phyloP scores from a whole-genome alignment of 1,284 basidiomycete species.

The Nidula niveotomentosa region DNA sequence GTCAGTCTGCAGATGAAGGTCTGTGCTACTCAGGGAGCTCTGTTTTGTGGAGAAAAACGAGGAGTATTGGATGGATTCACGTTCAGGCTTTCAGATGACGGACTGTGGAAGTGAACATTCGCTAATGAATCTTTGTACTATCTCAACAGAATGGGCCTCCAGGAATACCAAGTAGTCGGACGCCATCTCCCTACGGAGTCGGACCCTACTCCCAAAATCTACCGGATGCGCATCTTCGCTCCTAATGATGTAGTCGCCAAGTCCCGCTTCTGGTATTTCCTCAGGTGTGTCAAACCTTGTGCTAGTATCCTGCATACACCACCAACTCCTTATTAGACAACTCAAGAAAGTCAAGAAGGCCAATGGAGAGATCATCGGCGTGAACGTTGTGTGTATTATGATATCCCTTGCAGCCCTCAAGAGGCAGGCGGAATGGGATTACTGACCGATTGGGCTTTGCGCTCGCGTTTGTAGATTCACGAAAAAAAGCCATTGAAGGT shows the following conservation, averaged over 20 bases:
- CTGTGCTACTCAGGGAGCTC: not conserved
- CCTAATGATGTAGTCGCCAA: slow-evolving; percentile 99
- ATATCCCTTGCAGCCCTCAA: slow-evolving; percentile 80
- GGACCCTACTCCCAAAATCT: slow-evolving; percentile 95
- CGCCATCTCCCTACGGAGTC: slow-evolving; percentile 95
- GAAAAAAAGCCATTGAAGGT: slow-evolving; percentile 98
- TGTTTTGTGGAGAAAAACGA: slow-evolving; percentile 10
- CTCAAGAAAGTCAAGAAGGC: slow-evolving; percentile 99
- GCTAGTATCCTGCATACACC: not conserved
- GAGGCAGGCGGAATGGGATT: slow-evolving; percentile 79
- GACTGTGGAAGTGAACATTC: not conserved
- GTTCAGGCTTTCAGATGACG: not conserved
- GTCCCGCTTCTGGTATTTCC: slow-evolving; percentile 99
- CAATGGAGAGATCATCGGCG: slow-evolving; percentile 97
- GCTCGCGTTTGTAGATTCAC: slow-evolving; percentile 68
- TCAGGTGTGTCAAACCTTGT: slow-evolving; percentile 53
- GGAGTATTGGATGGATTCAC: slow-evolving; percentile 1
- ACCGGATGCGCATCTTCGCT: slow-evolving; percentile 99
- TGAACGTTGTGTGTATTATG: slow-evolving; percentile 88
- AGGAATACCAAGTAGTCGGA: slow-evolving; percentile 97
- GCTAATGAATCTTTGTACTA: not conserved
- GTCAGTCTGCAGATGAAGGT: not conserved
- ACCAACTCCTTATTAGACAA: slow-evolving; percentile 55
- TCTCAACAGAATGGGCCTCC: slow-evolving; percentile 39
- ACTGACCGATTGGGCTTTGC: slow-evolving; percentile 37